Evolutionary conservation across 2,329 filamentous ascomycete genomes (phyloP).

Genomic region (Cladosporium colombiae): DNA sequence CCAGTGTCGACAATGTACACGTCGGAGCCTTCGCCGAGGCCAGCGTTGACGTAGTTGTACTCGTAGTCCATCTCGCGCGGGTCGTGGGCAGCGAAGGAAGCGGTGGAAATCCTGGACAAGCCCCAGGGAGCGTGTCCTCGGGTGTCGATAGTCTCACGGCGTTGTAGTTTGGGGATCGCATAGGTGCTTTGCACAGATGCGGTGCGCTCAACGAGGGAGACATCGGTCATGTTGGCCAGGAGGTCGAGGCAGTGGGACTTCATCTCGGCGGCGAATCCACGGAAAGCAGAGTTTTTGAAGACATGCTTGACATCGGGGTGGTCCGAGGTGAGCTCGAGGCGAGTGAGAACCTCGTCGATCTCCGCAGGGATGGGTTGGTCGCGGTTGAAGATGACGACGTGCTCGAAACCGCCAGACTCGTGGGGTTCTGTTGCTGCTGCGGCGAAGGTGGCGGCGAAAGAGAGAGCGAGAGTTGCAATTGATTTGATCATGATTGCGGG

Average conservation of each 20-base stretch:
- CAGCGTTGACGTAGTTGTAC: constrained; percentile 44
- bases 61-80: constrained; percentile 43
- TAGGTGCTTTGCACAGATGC: constrained; percentile 18
- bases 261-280: constrained; percentile 44
- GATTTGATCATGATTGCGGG: constrained; percentile 10
- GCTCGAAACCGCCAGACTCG: constrained; percentile 29
- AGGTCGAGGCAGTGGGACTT: constrained; percentile 42
- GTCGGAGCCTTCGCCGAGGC: constrained; percentile 46
- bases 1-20: constrained; percentile 54
- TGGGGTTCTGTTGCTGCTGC: constrained; percentile 11
- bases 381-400: constrained; percentile 43
- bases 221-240: constrained; percentile 43
- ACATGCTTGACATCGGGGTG: constrained; percentile 42
- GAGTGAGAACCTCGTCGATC: constrained; percentile 39
- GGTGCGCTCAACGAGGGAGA: constrained; percentile 46
- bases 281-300: constrained; percentile 45
- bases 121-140: constrained; percentile 48
- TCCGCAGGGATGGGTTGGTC: constrained; percentile 35
- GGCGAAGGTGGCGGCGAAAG: constrained; percentile 3
- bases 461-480: constrained; percentile 4
- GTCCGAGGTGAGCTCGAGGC: constrained; percentile 39
- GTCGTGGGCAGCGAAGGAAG: constrained; percentile 29
- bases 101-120: constrained; percentile 47
- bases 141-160: constrained; percentile 26
- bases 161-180: constrained; percentile 28